Evolutionary conservation across 2,329 filamentous ascomycete species (phyloP), one percentile per base, ranked within the genome.

Genomic region (Davidsoniella neocaledoniae): DNA sequence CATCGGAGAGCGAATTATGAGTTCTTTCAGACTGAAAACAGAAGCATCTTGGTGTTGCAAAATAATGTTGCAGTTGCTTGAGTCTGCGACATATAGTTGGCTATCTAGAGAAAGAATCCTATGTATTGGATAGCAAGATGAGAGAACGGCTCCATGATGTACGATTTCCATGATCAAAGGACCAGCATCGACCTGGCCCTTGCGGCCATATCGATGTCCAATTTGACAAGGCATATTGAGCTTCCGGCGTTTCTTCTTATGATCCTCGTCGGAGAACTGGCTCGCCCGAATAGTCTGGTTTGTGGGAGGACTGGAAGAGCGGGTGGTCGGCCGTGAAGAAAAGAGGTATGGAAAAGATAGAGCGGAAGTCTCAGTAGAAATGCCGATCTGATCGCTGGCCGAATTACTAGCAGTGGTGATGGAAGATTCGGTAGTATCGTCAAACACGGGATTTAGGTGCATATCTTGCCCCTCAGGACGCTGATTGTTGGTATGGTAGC

Each of bases 71-170:
- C 87, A 95, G 52, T 79, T 76, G 54, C 83, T 83, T n/a, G 78
- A 80, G 61, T 90, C 85, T 37, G 87, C 94, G 64, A 87, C 93
- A 61, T 95, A 96, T 2, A 94, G 86, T 9, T 82, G 84, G 52
- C 72, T 71, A 63, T 96, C 86, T 61, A 88, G 80, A 56, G 76
- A 79, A 54, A 96, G 70, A 25, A 95, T 80, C 61, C 94, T 94
- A 57, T 88, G 84, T 17, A 81, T 78, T 10, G 74, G 74, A 55
- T 85, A 84, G 9, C 70, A 66, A 49, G 69, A 66, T 60, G 87
- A 95, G 68, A 81, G 91, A 45, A 85, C 74, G 25, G 23, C 19
- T 9, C 42, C 42, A 36, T 40, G 33, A 19, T 40, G 48, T 10
- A 49, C 40, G 54, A 95, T 79, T 61, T 94, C 84, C 84, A 95